Conservation (phyloP, 768 basidiomycete species). For the Podaxis pistillaris region DNA sequence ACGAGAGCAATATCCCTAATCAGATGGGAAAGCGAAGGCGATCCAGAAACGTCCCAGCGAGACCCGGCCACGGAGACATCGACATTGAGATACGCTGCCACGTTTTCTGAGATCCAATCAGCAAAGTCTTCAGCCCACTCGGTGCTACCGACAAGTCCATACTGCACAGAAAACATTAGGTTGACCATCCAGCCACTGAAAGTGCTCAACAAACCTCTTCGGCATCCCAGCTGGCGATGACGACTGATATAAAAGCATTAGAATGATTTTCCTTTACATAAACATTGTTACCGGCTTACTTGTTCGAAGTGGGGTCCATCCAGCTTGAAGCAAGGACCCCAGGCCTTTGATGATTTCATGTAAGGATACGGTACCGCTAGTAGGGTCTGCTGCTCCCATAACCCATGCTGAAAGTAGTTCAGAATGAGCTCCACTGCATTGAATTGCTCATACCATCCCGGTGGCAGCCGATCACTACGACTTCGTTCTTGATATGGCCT, state of each 20-base stretch:
- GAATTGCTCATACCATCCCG: conserved; percentile 65
- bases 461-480: conserved; percentile 85
- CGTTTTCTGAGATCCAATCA: conserved; percentile 74
- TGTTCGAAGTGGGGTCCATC: conserved; percentile 84
- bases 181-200: neutral
- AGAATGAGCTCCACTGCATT: conserved; percentile 1
- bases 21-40: conserved; percentile 82
- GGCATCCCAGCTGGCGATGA: conserved; percentile 76
- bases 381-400: conserved; percentile 77
- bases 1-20: conserved; percentile 65
- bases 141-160: conserved; percentile 79
- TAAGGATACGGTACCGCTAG: conserved; percentile 75
- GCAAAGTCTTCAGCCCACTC: conserved; percentile 95
- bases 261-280: neutral
- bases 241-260: conserved; percentile 31
- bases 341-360: conserved; percentile 78
- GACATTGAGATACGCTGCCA: conserved; percentile 85
- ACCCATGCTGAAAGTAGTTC: conserved; percentile 55
- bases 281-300: conserved; percentile 17
- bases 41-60: conserved; percentile 54
- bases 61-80: conserved; percentile 68
- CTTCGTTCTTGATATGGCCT: conserved; percentile 80
- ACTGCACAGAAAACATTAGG: conserved; percentile 26
- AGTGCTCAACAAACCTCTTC: conserved; percentile 60
- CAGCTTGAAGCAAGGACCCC: conserved; percentile 60